These are phyloP conservation scores for Cercospora sesami DNA, from an alignment of 2,329 filamentous ascomycete genomes.

Conservation along the genomic window DNA sequence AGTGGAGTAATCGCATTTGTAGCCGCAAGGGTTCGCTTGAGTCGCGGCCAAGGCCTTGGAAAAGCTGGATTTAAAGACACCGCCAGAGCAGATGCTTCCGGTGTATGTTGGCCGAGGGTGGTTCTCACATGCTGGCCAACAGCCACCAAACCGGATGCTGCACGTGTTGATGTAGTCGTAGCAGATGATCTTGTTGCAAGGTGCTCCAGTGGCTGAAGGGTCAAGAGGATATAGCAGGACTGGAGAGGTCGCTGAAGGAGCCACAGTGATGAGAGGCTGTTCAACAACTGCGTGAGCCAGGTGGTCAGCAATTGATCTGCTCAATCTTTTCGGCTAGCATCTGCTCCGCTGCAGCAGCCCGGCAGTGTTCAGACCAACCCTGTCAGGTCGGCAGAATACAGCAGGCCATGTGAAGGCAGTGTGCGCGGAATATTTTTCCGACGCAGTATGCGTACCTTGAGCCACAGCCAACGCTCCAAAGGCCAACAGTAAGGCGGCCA, in stretches of 20 bases:
- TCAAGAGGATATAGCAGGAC: slow-evolving; percentile 2
- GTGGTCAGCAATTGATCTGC: background rate
- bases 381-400: background rate
- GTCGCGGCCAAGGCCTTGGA: slow-evolving; percentile 15
- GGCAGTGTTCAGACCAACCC: background rate
- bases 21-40: slow-evolving; percentile 18
- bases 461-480: background rate
- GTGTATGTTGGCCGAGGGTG: slow-evolving; percentile 28
- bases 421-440: background rate
- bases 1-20: slow-evolving; percentile 24
- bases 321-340: background rate
- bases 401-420: background rate
- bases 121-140: slow-evolving; percentile 28
- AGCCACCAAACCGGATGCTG: slow-evolving; percentile 29
- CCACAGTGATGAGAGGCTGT: background rate
- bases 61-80: slow-evolving; percentile 8
- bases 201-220: background rate
- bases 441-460: background rate
- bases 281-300: background rate
- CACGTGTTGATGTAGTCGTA: slow-evolving; percentile 33
- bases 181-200: slow-evolving; percentile 24
- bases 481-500: background rate
- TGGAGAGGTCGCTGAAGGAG: slow-evolving; percentile 1
- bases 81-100: slow-evolving; percentile 22
- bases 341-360: background rate